Conservation (phyloP, 139 green algal species). For the Choricystis sp. region DNA sequence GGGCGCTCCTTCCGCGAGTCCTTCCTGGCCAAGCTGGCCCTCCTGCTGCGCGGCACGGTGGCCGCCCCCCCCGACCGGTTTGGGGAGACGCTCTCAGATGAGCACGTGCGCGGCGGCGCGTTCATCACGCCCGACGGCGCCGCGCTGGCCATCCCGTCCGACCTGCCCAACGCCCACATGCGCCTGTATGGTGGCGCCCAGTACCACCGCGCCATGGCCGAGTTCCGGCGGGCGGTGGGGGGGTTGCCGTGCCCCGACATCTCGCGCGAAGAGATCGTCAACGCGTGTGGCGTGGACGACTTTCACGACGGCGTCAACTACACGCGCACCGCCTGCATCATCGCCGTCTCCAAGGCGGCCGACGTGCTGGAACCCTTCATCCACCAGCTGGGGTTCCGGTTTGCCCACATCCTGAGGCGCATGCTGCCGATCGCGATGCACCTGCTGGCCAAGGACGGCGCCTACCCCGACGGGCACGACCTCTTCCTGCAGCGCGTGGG, state of each 20-base stretch:
- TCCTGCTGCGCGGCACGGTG: constrained; percentile 70
- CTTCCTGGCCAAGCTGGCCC: constrained; percentile 62
- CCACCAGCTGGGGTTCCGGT: constrained; percentile 77
- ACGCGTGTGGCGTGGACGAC: constrained; percentile 89
- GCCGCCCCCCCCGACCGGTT: constrained; percentile 60
- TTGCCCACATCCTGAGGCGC: constrained; percentile 70
- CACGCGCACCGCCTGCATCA: constrained; percentile 84
- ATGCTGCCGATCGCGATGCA: constrained; percentile 80
- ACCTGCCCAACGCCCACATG: constrained; percentile 79
- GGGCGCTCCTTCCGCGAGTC: constrained; percentile 58
- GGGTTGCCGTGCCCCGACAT: constrained; percentile 53
- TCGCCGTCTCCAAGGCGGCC: constrained; percentile 57
- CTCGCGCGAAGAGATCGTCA: constrained; percentile 81
- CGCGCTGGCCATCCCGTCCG: constrained; percentile 23
- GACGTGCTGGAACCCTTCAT: constrained; percentile 85
- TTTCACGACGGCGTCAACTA: constrained; percentile 92
- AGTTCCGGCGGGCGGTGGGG: constrained; percentile 56
- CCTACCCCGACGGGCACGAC: constrained; percentile 65
- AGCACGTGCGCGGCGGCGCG: constrained; percentile 69
- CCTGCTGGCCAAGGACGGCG: constrained; percentile 58
- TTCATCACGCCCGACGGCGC: constrained; percentile 54
- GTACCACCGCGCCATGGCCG: constrained; percentile 84
- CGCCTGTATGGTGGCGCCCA: constrained; percentile 87
- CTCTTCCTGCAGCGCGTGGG: constrained; percentile 72
- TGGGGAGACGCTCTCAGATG: constrained; percentile 86